Evolutionary conservation across 768 basidiomycete genomes (phyloP).

Genomic region (Pulveroboletus sp.): DNA sequence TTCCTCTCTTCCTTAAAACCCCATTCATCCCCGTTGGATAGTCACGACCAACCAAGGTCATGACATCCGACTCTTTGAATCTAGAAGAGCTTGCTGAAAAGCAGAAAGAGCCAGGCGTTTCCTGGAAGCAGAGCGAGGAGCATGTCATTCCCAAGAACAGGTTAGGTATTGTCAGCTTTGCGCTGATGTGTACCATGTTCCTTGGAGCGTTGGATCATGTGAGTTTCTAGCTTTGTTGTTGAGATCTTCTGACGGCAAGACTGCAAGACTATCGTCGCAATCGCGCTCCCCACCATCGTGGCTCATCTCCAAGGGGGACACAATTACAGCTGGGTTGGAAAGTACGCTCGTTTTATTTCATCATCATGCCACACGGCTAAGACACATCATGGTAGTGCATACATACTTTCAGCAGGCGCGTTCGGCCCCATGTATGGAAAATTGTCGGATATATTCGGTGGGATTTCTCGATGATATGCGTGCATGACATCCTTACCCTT

Average conservation of each 20-base stretch:
- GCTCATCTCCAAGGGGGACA: conserved; percentile 57
- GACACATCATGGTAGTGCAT: conserved; percentile 46
- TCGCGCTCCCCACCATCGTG: conserved; percentile 71
- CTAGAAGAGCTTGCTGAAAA: neutral
- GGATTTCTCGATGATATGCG: neutral
- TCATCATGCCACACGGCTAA: too few species aligned
- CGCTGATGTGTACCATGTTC: conserved; percentile 25
- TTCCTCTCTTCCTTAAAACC: neutral
- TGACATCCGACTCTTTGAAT: neutral
- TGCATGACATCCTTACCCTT: neutral
- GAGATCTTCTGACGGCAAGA: neutral
- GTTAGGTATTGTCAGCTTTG: conserved; percentile 21
- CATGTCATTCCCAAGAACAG: conserved; percentile 44
- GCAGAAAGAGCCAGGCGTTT: conserved; percentile 35
- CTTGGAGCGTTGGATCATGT: conserved; percentile 58
- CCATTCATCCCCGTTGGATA: neutral
- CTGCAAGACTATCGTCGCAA: conserved; percentile 58
- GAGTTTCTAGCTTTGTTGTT: neutral
- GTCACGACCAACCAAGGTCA: neutral
- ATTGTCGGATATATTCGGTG: conserved; percentile 55
- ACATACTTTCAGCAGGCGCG: conserved; percentile 65
- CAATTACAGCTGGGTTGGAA: conserved; percentile 72
- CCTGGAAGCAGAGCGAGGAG: conserved; percentile 50
- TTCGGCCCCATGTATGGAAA: conserved; percentile 76
- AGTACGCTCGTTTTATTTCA: conserved; percentile 31